These are phyloP conservation scores for Agaricus sinodeliciosus DNA, from an alignment of 768 basidiomycete species.

Conservation along the genomic window DNA sequence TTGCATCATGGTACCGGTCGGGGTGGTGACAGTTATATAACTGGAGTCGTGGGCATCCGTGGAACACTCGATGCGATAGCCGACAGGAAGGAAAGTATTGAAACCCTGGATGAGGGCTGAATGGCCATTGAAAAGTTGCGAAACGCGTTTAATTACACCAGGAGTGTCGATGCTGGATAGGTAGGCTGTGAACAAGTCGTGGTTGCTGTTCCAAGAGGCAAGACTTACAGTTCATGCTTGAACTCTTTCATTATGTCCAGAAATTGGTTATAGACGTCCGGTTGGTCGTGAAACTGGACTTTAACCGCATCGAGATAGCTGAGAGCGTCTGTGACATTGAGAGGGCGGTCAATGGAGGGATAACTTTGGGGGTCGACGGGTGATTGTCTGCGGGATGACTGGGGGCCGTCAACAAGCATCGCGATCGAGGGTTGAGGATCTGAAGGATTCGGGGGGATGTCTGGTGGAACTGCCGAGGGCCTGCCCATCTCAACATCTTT, in stretches of 20 bases:
- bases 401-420: constrained; percentile 16
- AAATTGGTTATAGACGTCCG: constrained; percentile 93
- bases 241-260: constrained; percentile 99
- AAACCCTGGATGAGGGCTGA: constrained; percentile 92
- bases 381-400: constrained; percentile 18
- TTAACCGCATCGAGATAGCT: constrained; percentile 93
- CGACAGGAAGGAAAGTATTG: constrained; percentile 93
- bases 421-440: constrained; percentile 36
- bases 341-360: constrained; percentile 44
- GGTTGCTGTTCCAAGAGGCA: not conserved
- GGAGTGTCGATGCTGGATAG: constrained; percentile 86
- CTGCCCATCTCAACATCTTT: constrained; percentile 7
- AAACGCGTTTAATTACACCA: constrained; percentile 93
- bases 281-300: constrained; percentile 81
- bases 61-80: constrained; percentile 87
- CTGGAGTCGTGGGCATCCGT: constrained; percentile 56
- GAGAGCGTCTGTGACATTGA: constrained; percentile 92
- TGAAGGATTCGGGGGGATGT: not conserved
- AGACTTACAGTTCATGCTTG: constrained; percentile 80
- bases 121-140: constrained; percentile 86
- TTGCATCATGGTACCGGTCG: constrained; percentile 57
- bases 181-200: not conserved
- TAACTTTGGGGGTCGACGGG: constrained; percentile 26
- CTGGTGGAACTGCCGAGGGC: constrained; percentile 7
- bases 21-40: constrained; percentile 74